Conservation (phyloP, 495 filamentous ascomycete genomes). For the Xylaria grammica region DNA sequence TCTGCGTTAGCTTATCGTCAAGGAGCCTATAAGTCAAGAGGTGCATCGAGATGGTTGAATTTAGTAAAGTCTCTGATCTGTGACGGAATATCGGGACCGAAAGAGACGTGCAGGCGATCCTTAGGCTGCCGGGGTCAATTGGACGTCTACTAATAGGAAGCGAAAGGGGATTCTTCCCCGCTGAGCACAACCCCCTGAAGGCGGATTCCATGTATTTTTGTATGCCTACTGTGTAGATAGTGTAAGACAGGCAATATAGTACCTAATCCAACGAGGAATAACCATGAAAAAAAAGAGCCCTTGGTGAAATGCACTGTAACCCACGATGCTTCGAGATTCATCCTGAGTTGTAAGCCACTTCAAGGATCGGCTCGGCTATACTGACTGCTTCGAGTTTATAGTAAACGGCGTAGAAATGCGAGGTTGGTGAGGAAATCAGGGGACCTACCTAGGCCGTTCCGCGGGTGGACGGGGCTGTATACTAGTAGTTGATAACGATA, state of each 20-base stretch:
- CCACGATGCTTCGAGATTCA: slow-evolving; percentile 18
- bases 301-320: slow-evolving; percentile 21
- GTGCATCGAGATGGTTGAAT: neutral
- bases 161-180: slow-evolving; percentile 17
- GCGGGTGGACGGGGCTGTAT: slow-evolving; percentile 14
- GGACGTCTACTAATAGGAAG: slow-evolving; percentile 6
- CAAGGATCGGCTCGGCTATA: slow-evolving; percentile 18
- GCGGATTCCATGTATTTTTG: slow-evolving; percentile 7
- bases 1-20: neutral
- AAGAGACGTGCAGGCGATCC: slow-evolving; percentile 12
- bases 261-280: slow-evolving; percentile 9
- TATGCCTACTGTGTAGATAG: neutral
- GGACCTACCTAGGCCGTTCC: neutral
- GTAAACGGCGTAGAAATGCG: slow-evolving; percentile 4
- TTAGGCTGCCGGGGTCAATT: neutral
- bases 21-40: neutral
- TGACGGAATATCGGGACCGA: slow-evolving; percentile 21
- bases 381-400: slow-evolving; percentile 10
- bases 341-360: slow-evolving; percentile 11
- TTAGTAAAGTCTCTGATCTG: neutral
- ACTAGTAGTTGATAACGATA: too few species aligned
- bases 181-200: slow-evolving; percentile 2
- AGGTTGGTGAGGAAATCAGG: slow-evolving; percentile 1
- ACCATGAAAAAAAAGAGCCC: slow-evolving; percentile 13
- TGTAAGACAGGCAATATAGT: slow-evolving; percentile 9